Conservation (phyloP, 345 rosid genomes). For the Hibiscus mutabilis region DNA sequence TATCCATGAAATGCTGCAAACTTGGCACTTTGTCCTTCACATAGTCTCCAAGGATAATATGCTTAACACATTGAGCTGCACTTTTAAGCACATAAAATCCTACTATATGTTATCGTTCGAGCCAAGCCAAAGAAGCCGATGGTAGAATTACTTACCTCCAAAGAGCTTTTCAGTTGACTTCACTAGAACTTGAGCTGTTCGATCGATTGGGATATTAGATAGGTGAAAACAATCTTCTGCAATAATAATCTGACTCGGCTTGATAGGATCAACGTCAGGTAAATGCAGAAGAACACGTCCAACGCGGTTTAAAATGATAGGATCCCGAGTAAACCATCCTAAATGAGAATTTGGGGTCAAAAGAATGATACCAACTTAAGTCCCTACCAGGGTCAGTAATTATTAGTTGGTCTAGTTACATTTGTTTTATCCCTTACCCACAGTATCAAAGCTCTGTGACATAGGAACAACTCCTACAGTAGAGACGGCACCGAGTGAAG, state of each 20-base stretch:
- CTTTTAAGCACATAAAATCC: neutral
- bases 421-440: slow-evolving; percentile 39
- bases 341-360: slow-evolving; percentile 11
- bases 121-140: neutral
- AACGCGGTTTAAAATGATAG: slow-evolving; percentile 49
- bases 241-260: slow-evolving; percentile 48
- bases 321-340: slow-evolving; percentile 96
- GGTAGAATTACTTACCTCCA: slow-evolving; percentile 39
- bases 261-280: slow-evolving; percentile 21
- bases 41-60: slow-evolving; percentile 49
- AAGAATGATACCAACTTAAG: neutral
- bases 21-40: slow-evolving; percentile 59
- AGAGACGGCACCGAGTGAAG: slow-evolving; percentile 59
- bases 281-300: slow-evolving; percentile 55
- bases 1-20: slow-evolving; percentile 48
- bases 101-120: neutral
- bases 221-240: slow-evolving; percentile 70
- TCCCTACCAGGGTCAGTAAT: neutral
- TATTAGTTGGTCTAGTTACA: neutral
- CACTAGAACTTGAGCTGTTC: slow-evolving; percentile 40
- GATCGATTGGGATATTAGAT: slow-evolving; percentile 50
- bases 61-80: slow-evolving; percentile 49
- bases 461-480: slow-evolving; percentile 63
- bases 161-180: slow-evolving; percentile 50
- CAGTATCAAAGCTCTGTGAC: slow-evolving; percentile 93